Conservation (phyloP, 1,139 yeast genomes). For the Citeromyces hawaiiensis region DNA sequence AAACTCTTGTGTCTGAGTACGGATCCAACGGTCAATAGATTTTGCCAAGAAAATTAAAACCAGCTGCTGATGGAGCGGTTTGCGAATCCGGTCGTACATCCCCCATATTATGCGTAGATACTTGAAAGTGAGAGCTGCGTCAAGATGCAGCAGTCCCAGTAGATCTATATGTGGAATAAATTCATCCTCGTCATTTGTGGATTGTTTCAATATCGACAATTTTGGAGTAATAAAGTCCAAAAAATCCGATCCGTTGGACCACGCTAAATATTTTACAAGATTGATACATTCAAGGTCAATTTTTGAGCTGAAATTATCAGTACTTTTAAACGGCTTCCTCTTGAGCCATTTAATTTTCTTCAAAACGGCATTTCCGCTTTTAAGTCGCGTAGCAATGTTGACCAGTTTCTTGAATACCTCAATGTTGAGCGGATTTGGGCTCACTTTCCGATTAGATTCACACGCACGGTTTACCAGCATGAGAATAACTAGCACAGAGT, state of each 20-base stretch:
- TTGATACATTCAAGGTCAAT: slow-evolving; percentile 23
- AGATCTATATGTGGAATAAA: slow-evolving; percentile 38
- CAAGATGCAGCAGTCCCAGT: slow-evolving; percentile 33
- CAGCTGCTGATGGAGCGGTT: slow-evolving; percentile 40
- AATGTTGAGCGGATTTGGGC: slow-evolving; percentile 4
- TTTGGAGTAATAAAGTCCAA: slow-evolving; percentile 24
- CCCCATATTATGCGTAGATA: slow-evolving; percentile 27
- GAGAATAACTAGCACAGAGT: slow-evolving; percentile 9
- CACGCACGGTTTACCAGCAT: slow-evolving; percentile 6
- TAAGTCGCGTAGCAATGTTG: slow-evolving; percentile 4
- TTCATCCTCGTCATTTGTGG: slow-evolving; percentile 23
- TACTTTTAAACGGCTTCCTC: background rate
- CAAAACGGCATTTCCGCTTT: slow-evolving; percentile 2
- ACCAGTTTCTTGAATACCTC: slow-evolving; percentile 4
- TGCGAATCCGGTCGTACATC: slow-evolving; percentile 27
- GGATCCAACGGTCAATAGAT: slow-evolving; percentile 39
- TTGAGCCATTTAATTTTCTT: slow-evolving; percentile 2
- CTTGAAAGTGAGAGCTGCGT: slow-evolving; percentile 21
- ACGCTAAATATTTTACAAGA: slow-evolving; percentile 34
- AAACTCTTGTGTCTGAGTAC: slow-evolving; percentile 39
- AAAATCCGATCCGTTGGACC: slow-evolving; percentile 41
- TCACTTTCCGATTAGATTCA: background rate
- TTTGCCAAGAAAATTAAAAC: slow-evolving; percentile 35
- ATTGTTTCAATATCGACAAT: slow-evolving; percentile 20
- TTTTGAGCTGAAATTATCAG: slow-evolving; percentile 8